A percentile compares a stretch with the other conserved stretches of the same genome.
phyloP scores from a whole-genome alignment of 2,329 filamentous ascomycete species.

The Epichloe uncinata region DNA sequence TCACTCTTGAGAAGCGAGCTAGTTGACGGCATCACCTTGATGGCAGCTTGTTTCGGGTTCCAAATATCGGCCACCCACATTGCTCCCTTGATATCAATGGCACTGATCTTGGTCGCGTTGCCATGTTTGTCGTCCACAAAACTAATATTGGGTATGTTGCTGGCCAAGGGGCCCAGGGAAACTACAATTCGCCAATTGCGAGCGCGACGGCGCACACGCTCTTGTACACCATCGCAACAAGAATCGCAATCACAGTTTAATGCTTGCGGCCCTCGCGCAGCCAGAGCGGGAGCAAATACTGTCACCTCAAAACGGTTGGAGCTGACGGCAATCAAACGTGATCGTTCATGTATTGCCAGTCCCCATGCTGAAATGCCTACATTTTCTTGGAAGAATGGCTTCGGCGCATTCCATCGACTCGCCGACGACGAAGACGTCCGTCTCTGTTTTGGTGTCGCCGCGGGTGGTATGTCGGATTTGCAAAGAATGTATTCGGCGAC shows the following conservation, averaged over 20 bases:
- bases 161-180: conserved; percentile 22
- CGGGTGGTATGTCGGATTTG: conserved; percentile 2
- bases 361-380: conserved; percentile 80
- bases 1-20: conserved; percentile 14
- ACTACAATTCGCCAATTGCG: conserved; percentile 39
- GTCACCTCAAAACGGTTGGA: conserved; percentile 52
- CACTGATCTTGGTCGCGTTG: conserved; percentile 35
- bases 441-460: conserved; percentile 4
- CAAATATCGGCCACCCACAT: conserved; percentile 41
- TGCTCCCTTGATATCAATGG: conserved; percentile 35
- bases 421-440: too few relatives aligned
- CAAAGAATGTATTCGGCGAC: conserved; percentile 32
- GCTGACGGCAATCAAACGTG: conserved; percentile 76
- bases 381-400: conserved; percentile 58
- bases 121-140: conserved; percentile 35
- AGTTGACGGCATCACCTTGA: conserved; percentile 12
- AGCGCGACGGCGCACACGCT: conserved; percentile 26
- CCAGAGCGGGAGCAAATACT: conserved; percentile 37
- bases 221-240: conserved; percentile 12
- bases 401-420: conserved; percentile 10
- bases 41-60: conserved; percentile 19
- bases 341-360: conserved; percentile 63
- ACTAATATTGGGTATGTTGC: conserved; percentile 40
- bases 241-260: conserved; percentile 4
- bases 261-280: not conserved